Evolutionary conservation across 2,329 filamentous ascomycete genomes (phyloP).

Genomic region (Ophidiomyces ophidiicola): DNA sequence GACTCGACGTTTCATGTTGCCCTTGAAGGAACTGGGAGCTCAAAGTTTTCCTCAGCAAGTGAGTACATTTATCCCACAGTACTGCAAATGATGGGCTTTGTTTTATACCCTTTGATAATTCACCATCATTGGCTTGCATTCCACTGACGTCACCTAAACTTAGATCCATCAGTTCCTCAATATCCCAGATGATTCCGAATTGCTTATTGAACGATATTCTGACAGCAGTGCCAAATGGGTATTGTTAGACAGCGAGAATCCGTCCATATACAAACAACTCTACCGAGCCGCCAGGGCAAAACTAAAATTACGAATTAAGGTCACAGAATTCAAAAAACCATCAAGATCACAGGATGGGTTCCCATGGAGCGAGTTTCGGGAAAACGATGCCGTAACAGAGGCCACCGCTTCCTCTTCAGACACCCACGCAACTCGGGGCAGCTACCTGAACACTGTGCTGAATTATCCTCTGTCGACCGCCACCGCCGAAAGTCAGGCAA

Average conservation of each 20-base stretch:
- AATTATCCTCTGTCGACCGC: slow-evolving; percentile 7
- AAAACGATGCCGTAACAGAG: slow-evolving; percentile 9
- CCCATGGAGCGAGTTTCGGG: slow-evolving; percentile 18
- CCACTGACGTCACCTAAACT: slow-evolving; percentile 12
- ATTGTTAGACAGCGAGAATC: slow-evolving; percentile 62
- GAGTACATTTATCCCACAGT: slow-evolving; percentile 33
- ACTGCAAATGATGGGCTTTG: slow-evolving; percentile 13
- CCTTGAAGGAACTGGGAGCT: slow-evolving; percentile 69
- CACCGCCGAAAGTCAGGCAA: background rate
- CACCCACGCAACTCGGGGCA: slow-evolving; percentile 15
- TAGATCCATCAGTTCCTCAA: slow-evolving; percentile 60
- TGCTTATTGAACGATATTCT: slow-evolving; percentile 82
- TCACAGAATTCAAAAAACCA: slow-evolving; percentile 33
- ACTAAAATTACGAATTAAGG: slow-evolving; percentile 84
- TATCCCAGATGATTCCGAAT: slow-evolving; percentile 49
- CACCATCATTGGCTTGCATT: background rate
- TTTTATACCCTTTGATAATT: background rate
- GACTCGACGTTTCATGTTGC: slow-evolving; percentile 76
- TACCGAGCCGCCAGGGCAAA: slow-evolving; percentile 96
- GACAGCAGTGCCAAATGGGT: slow-evolving; percentile 79
- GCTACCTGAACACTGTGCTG: slow-evolving; percentile 15
- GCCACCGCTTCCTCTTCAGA: background rate
- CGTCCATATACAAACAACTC: slow-evolving; percentile 86
- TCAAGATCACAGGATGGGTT: slow-evolving; percentile 13
- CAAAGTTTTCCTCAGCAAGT: slow-evolving; percentile 71